These are phyloP conservation scores for Trichoderma guizhouense DNA, from an alignment of 2,329 filamentous ascomycete species.

Conservation along the genomic window DNA sequence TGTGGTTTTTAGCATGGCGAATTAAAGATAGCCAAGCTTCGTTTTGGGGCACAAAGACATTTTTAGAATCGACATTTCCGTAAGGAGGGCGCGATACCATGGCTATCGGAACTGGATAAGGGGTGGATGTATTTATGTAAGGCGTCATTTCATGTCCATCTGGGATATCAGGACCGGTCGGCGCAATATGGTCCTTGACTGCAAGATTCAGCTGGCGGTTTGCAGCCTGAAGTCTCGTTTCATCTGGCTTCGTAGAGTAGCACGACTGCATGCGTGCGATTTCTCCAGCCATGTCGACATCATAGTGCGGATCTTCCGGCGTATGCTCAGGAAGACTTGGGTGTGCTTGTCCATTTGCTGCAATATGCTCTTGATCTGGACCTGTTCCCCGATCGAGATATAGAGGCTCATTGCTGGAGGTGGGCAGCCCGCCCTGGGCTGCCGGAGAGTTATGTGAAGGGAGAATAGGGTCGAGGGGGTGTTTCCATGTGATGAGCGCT, in stretches of 20 bases:
- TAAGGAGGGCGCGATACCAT: conserved; percentile 68
- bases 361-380: not conserved
- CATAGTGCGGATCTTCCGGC: conserved; percentile 60
- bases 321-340: conserved; percentile 51
- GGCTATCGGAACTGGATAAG: conserved; percentile 65
- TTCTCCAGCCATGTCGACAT: conserved; percentile 58
- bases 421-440: conserved; percentile 2
- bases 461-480: conserved; percentile 39
- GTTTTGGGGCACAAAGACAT: conserved; percentile 67
- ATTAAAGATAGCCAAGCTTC: conserved; percentile 70
- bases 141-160: conserved; percentile 61
- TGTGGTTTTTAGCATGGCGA: conserved; percentile 55
- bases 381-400: not conserved
- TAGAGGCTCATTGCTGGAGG: not conserved
- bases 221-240: conserved; percentile 56
- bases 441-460: conserved; percentile 13
- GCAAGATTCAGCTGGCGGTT: conserved; percentile 65
- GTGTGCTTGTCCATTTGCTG: not conserved
- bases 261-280: conserved; percentile 58
- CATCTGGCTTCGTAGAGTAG: conserved; percentile 47
- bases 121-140: conserved; percentile 46
- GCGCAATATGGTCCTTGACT: conserved; percentile 46
- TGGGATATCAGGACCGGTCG: conserved; percentile 52
- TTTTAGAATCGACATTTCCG: conserved; percentile 59
- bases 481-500: conserved; percentile 69